These are phyloP conservation scores for Mycena alexandri DNA, from an alignment of 768 basidiomycete genomes.

Conservation along the genomic window DNA sequence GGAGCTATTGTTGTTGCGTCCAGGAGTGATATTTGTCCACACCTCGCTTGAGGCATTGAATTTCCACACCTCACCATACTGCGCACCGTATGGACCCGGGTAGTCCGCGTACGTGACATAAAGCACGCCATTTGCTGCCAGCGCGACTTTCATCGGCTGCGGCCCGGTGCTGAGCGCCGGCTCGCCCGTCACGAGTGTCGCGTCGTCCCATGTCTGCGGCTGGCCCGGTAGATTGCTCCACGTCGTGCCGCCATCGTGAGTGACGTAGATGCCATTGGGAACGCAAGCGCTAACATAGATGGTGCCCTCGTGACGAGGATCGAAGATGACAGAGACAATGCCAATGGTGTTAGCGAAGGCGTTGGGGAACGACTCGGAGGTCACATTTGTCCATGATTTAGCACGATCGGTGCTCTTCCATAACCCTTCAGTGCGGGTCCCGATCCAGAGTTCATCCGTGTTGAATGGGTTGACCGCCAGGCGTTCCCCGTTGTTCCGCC, in stretches of 20 bases:
- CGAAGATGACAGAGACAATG: slow-evolving; percentile 19
- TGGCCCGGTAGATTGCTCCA: slow-evolving; percentile 18
- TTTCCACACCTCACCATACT: slow-evolving; percentile 19
- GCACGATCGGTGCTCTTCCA: slow-evolving; percentile 19
- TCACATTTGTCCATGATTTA: slow-evolving; percentile 18
- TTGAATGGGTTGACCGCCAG: slow-evolving; percentile 21
- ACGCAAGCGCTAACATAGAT: slow-evolving; percentile 20
- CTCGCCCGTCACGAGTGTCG: slow-evolving; percentile 19
- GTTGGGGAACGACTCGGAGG: slow-evolving; percentile 15
- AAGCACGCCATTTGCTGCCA: slow-evolving; percentile 18
- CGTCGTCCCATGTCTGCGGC: slow-evolving; percentile 18
- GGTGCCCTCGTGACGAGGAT: slow-evolving; percentile 19
- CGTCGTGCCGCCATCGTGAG: slow-evolving; percentile 15
- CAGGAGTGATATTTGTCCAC: slow-evolving; percentile 20
- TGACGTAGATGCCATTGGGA: slow-evolving; percentile 21
- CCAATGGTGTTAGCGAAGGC: slow-evolving; percentile 19
- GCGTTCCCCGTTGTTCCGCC: slow-evolving; percentile 20
- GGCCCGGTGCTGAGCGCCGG: slow-evolving; percentile 20
- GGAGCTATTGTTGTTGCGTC: slow-evolving; percentile 16
- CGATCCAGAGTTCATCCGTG: slow-evolving; percentile 19
- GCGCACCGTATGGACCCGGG: slow-evolving; percentile 19
- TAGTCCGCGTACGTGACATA: slow-evolving; percentile 18
- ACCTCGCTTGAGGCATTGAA: slow-evolving; percentile 14
- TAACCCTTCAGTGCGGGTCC: slow-evolving; percentile 19
- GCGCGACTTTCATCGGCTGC: slow-evolving; percentile 20